Evolutionary conservation across 768 basidiomycete genomes (phyloP).

Genomic region (Hygrocybe punicea): DNA sequence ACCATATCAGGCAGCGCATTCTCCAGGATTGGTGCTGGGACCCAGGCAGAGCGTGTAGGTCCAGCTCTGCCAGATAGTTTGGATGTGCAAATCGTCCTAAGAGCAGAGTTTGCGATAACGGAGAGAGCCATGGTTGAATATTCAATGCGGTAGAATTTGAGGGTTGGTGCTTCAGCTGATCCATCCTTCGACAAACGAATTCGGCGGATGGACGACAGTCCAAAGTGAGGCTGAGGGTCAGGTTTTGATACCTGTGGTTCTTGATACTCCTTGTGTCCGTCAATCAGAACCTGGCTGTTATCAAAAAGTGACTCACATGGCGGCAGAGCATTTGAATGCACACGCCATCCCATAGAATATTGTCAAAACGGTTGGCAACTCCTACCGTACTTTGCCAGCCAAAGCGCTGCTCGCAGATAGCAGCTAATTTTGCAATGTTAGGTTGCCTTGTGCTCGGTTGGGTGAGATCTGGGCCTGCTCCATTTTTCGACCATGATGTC

Average conservation of each 20-base stretch:
- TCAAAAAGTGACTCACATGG: background rate
- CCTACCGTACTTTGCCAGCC: constrained; percentile 57
- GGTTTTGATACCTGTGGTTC: too few relatives aligned
- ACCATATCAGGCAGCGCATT: too few relatives aligned
- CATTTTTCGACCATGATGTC: constrained; percentile 40
- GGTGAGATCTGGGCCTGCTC: constrained; percentile 29
- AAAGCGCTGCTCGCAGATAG: constrained; percentile 58
- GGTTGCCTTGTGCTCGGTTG: background rate
- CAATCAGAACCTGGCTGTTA: too few relatives aligned
- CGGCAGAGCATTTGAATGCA: constrained; percentile 42
- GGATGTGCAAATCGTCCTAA: too few relatives aligned
- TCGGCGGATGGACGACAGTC: background rate
- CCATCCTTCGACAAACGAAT: background rate
- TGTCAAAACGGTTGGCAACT: constrained; percentile 56
- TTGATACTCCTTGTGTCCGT: too few relatives aligned
- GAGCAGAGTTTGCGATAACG: too few relatives aligned
- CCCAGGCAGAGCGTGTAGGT: too few relatives aligned
- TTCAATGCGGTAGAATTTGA: too few relatives aligned
- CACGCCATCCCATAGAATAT: constrained; percentile 53
- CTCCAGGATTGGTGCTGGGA: too few relatives aligned
- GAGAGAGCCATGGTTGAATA: too few relatives aligned
- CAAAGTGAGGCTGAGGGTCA: background rate
- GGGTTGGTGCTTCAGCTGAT: too few relatives aligned
- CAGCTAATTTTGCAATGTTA: constrained; percentile 46
- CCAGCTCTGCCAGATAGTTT: too few relatives aligned